Evolutionary conservation across 768 basidiomycete genomes (phyloP).

Genomic region (Amanita phalloides): DNA sequence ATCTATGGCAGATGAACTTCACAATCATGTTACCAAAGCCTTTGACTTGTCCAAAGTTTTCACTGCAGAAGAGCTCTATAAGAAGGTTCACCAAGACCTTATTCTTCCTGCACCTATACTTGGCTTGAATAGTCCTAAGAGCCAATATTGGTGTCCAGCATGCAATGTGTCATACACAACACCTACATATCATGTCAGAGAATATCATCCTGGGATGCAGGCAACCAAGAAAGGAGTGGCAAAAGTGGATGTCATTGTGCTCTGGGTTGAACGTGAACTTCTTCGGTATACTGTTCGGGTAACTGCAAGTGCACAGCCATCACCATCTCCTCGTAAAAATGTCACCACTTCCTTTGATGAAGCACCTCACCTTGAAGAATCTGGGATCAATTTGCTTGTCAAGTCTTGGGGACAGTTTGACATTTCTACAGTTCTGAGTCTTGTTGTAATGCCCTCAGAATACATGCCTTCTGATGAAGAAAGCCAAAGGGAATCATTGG

Average conservation of each 20-base stretch:
- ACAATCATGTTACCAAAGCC: background rate
- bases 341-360: background rate
- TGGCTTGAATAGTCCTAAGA: background rate
- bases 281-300: background rate
- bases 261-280: background rate
- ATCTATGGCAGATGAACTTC: background rate
- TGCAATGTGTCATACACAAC: background rate
- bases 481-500: background rate
- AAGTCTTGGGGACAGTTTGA: background rate
- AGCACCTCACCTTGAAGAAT: background rate
- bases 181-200: background rate
- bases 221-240: background rate
- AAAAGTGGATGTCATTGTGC: background rate
- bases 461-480: background rate
- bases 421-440: background rate
- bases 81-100: background rate
- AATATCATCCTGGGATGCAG: background rate
- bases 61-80: background rate
- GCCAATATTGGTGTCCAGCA: background rate
- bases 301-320: background rate
- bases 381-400: background rate
- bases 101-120: background rate
- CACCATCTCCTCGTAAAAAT: background rate
- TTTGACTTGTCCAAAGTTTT: background rate
- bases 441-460: background rate